Percentiles rank a stretch among this genome's conserved stretches.
phyloP scores from a whole-genome alignment of 129 eudicot species.

The Dittrichia graveolens region DNA sequence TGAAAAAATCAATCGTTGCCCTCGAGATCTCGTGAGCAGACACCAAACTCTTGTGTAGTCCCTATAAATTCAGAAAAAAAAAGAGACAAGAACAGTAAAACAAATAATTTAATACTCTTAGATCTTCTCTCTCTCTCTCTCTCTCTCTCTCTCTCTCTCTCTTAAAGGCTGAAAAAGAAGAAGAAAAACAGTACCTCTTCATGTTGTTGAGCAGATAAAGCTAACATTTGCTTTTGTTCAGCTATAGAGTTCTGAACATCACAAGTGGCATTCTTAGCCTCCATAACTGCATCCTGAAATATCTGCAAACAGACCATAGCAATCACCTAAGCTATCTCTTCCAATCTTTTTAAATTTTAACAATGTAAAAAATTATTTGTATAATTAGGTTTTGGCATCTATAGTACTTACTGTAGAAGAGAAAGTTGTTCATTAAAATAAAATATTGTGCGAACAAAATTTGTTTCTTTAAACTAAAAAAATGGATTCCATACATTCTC shows the following conservation, averaged over 20 bases:
- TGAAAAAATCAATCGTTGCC: constrained; percentile 59
- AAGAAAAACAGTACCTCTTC: constrained; percentile 52
- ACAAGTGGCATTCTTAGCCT: constrained; percentile 58
- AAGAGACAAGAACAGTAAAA: neutral
- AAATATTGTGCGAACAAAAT: neutral
- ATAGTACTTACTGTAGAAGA: neutral
- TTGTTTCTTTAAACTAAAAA: neutral
- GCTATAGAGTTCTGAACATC: constrained; percentile 61
- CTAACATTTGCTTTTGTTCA: constrained; percentile 62
- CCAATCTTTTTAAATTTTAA: too few species aligned
- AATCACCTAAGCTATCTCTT: constrained; percentile 12
- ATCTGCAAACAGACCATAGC: constrained; percentile 49
- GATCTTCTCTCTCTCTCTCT: neutral
- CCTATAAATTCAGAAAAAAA: constrained; percentile 45
- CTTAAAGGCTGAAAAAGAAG: neutral
- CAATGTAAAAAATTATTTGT: neutral
- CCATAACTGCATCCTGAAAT: constrained; percentile 49
- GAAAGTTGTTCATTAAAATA: neutral
- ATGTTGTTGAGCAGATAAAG: constrained; percentile 71
- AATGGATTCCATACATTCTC: constrained; percentile 58
- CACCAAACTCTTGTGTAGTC: constrained; percentile 58
- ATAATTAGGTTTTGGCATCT: neutral
- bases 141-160: too few species aligned
- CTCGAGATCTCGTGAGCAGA: constrained; percentile 67
- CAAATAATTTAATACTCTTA: neutral